Evolutionary conservation across 2,329 filamentous ascomycete genomes (phyloP).

Genomic region (Neonectria hederae): DNA sequence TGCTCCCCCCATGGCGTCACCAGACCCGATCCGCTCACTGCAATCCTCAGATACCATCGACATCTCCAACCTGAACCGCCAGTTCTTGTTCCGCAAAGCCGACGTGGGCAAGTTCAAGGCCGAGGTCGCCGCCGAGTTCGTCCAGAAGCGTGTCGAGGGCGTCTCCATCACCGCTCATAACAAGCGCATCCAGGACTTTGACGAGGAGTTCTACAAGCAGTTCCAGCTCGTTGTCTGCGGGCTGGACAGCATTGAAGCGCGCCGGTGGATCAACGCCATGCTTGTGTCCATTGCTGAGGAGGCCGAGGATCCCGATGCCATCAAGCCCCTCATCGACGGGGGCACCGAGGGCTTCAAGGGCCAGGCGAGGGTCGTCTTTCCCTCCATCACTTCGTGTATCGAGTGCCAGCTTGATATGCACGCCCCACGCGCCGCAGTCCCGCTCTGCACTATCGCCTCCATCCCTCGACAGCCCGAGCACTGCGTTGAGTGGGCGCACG

Average conservation of each 20-base stretch:
- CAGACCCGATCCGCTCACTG: constrained; percentile 22
- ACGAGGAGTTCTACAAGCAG: constrained; percentile 95
- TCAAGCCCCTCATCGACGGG: constrained; percentile 95
- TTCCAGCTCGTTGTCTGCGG: constrained; percentile 95
- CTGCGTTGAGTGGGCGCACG: constrained; percentile 98
- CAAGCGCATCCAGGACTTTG: constrained; percentile 95
- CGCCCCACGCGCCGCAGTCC: constrained; percentile 94
- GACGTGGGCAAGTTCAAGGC: constrained; percentile 96
- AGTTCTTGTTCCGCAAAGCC: constrained; percentile 91
- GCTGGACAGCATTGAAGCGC: constrained; percentile 94
- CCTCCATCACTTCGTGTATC: constrained; percentile 93
- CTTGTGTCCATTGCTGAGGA: constrained; percentile 89
- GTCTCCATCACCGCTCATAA: constrained; percentile 95
- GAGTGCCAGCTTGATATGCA: constrained; percentile 99
- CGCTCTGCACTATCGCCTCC: constrained; percentile 93
- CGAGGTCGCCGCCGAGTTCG: constrained; percentile 89
- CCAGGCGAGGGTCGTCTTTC: constrained; percentile 90
- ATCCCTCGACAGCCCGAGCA: constrained; percentile 98
- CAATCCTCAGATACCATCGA: constrained; percentile 84
- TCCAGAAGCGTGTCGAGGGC: constrained; percentile 87
- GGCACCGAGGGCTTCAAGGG: constrained; percentile 99
- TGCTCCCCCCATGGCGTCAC: background rate
- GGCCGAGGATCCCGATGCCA: constrained; percentile 76
- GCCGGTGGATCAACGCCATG: constrained; percentile 98
- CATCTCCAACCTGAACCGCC: constrained; percentile 96